phyloP scores from a whole-genome alignment of 2,329 filamentous ascomycete genomes.

The Ascochyta pisi region DNA sequence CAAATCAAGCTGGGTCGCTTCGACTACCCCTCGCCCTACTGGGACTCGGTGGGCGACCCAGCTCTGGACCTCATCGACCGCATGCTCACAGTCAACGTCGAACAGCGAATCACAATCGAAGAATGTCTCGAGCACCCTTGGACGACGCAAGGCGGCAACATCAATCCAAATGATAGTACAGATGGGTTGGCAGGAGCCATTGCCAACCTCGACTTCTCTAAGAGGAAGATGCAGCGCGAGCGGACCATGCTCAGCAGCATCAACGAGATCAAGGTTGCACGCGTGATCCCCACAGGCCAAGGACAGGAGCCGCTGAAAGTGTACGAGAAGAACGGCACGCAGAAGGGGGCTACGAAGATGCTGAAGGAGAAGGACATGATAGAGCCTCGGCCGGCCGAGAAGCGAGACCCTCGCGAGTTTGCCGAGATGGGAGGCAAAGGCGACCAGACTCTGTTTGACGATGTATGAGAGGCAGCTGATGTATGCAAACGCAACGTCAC shows the following conservation, averaged over 20 bases:
- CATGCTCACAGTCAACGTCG: conserved; percentile 90
- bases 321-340: conserved; percentile 47
- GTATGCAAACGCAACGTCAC: not conserved
- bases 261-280: conserved; percentile 73
- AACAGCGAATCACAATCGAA: conserved; percentile 84
- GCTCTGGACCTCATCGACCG: conserved; percentile 92
- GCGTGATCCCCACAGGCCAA: conserved; percentile 63
- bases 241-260: conserved; percentile 83
- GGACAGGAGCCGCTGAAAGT: conserved; percentile 56
- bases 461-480: conserved; percentile 53
- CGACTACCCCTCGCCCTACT: conserved; percentile 96
- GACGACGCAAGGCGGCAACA: conserved; percentile 65
- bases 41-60: conserved; percentile 85
- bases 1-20: conserved; percentile 90
- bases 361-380: conserved; percentile 34
- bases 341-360: conserved; percentile 29
- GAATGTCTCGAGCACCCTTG: conserved; percentile 92
- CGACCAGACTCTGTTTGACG: conserved; percentile 75
- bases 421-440: conserved; percentile 85
- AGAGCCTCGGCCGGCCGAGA: conserved; percentile 69
- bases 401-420: conserved; percentile 76
- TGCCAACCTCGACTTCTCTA: conserved; percentile 80
- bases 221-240: conserved; percentile 79
- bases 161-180: conserved; percentile 80
- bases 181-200: conserved; percentile 91